Evolutionary conservation across 2,329 filamentous ascomycete genomes (phyloP), one percentile per base, ranked within the genome.

Genomic region (Aspergillus ochraceoroseus): DNA sequence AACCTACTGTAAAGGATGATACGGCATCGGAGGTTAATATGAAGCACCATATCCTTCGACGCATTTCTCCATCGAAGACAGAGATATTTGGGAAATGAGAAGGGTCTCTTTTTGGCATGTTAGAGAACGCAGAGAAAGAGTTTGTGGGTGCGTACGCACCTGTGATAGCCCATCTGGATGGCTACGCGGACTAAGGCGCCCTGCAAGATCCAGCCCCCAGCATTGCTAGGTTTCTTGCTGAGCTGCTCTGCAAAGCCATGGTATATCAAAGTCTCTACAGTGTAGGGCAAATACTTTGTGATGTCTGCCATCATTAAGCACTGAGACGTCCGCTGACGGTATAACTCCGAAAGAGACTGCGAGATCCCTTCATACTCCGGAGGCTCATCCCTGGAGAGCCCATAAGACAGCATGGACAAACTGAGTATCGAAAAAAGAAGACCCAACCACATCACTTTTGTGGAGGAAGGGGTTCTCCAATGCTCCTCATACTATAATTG

Each of bases 101-200:
- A 7, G 74, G 65, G 51, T 80, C 77, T 26, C 76, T 67, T n/a
- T n/a, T n/a, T n/a, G n/a, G n/a, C n/a, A n/a, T n/a, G n/a, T n/a
- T n/a, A n/a, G n/a, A n/a, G n/a, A n/a, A n/a, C n/a, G n/a, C n/a
- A n/a, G n/a, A n/a, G n/a, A n/a, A n/a, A n/a, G n/a, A n/a, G n/a
- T n/a, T n/a, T n/a, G n/a, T n/a, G n/a, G n/a, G n/a, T n/a, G n/a
- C n/a, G n/a, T n/a, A n/a, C n/a, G n/a, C n/a, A n/a, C n/a, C n/a
- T n/a, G 56, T 79, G 76, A 45, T 77, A 72, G n/a, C 76, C 77
- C 72, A 78, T 78, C 15, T 73, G 66, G 67, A 78, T 76, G 2
- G 76, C 76, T n/a, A 78, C 56, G 7, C 74, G 67, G 5, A 75
- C 70, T 20, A 75, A 69, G 62, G 9, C 31, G 7, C 31, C 26